These are phyloP conservation scores for Suillus tomentosus DNA, from an alignment of 768 basidiomycete species.

Conservation along the genomic window DNA sequence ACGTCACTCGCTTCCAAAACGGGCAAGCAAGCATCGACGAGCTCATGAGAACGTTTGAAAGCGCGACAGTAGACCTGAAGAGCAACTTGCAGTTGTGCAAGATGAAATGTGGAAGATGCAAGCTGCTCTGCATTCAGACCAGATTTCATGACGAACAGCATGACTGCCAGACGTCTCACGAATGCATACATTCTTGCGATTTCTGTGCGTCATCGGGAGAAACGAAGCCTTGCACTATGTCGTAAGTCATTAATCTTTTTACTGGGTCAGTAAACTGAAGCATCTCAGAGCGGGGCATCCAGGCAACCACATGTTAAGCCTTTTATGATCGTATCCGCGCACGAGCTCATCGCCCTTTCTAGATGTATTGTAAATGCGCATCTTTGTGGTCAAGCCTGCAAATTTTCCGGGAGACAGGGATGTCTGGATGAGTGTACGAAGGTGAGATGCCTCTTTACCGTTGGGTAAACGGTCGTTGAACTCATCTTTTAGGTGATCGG, in stretches of 20 bases:
- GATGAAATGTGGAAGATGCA: neutral
- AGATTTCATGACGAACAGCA: neutral
- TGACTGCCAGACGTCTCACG: neutral
- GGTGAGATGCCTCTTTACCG: conserved; percentile 32
- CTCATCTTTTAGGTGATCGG: conserved; percentile 41
- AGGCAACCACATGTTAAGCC: conserved; percentile 55
- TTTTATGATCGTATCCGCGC: neutral
- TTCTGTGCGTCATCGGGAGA: conserved; percentile 32
- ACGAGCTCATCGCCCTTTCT: neutral
- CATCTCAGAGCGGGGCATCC: conserved; percentile 55
- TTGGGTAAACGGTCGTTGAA: neutral
- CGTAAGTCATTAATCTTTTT: conserved; percentile 37
- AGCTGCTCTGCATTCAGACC: neutral
- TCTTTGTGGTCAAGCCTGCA: conserved; percentile 56
- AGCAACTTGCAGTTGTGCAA: conserved; percentile 5
- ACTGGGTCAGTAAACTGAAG: neutral
- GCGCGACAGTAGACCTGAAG: neutral
- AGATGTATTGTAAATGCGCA: conserved; percentile 56
- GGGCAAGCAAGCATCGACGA: conserved; percentile 47
- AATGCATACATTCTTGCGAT: neutral
- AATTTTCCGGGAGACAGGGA: conserved; percentile 46
- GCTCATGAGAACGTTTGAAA: conserved; percentile 25
- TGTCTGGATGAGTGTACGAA: conserved; percentile 55
- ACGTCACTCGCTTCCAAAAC: conserved; percentile 48
- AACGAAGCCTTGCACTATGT: conserved; percentile 44